Evolutionary conservation across 2,329 filamentous ascomycete genomes (phyloP).

Genomic region (Aspergillus pseudoviridinutans): DNA sequence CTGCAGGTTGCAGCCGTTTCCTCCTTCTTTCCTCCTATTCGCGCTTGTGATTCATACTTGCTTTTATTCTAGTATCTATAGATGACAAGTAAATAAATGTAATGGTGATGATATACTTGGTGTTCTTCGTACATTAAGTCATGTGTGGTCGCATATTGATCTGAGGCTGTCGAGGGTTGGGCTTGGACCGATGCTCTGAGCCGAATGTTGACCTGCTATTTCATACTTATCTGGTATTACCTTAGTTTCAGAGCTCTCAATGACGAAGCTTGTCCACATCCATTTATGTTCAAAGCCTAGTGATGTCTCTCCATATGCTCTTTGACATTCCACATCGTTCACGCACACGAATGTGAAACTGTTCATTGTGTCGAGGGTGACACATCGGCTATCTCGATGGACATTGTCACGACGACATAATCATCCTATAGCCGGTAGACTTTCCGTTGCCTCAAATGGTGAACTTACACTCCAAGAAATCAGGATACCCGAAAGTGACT

Average conservation of each 20-base stretch:
- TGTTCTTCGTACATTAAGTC: slow-evolving; percentile 1
- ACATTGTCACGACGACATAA: background rate
- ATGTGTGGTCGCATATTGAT: background rate
- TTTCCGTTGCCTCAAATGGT: too few relatives aligned
- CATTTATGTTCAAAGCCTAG: too few relatives aligned
- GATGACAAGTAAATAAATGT: slow-evolving; percentile 16
- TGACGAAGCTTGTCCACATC: background rate
- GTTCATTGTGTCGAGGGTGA: too few relatives aligned
- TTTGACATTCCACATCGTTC: too few relatives aligned
- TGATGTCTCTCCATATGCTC: too few relatives aligned
- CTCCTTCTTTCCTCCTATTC: background rate
- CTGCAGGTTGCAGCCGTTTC: slow-evolving; percentile 13
- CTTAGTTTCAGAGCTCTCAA: background rate
- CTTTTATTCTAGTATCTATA: slow-evolving; percentile 15
- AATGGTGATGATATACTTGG: slow-evolving; percentile 14
- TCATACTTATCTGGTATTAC: background rate
- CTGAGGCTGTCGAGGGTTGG: background rate
- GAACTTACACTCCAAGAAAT: too few relatives aligned
- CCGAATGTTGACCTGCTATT: background rate
- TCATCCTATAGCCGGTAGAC: too few relatives aligned
- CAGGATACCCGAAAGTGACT: too few relatives aligned
- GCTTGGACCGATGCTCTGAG: background rate
- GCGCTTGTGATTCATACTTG: slow-evolving; percentile 8
- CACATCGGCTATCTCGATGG: background rate
- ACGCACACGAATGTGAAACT: too few relatives aligned